Evolutionary conservation across 2,329 filamentous ascomycete genomes (phyloP).

Genomic region (Nothophaeocryptopus gaeumannii): DNA sequence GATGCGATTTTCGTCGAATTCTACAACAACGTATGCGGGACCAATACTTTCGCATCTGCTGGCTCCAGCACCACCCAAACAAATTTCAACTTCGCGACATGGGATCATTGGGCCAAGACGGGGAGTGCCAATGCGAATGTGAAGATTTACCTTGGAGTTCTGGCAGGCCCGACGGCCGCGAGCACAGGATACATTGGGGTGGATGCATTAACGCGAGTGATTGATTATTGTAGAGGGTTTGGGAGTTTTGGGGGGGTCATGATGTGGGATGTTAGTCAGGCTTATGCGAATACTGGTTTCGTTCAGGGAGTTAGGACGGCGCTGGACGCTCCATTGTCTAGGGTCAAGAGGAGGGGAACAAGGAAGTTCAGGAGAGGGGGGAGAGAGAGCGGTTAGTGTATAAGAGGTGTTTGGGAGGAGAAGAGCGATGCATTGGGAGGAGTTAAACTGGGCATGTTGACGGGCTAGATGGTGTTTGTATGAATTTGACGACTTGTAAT

Average conservation of each 20-base stretch:
- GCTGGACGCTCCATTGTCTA: no score
- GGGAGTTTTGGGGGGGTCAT: slow-evolving; percentile 42
- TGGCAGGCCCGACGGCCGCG: slow-evolving; percentile 35
- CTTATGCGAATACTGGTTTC: slow-evolving; percentile 32
- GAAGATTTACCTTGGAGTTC: slow-evolving; percentile 38
- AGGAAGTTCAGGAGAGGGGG: no score
- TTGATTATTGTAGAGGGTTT: slow-evolving; percentile 32
- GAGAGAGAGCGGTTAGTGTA: no score
- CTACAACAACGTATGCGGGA: slow-evolving; percentile 49
- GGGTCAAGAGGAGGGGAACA: no score
- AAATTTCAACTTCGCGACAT: slow-evolving; percentile 42
- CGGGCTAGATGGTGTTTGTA: no score
- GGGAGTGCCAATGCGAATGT: slow-evolving; percentile 24
- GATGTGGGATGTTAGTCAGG: slow-evolving; percentile 52
- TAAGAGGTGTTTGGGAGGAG: no score
- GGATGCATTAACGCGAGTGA: slow-evolving; percentile 29
- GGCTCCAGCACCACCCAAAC: slow-evolving; percentile 52
- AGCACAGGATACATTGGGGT: slow-evolving; percentile 34
- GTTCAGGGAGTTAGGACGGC: slow-evolving; percentile 23
- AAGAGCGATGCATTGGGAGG: no score
- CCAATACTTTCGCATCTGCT: slow-evolving; percentile 34
- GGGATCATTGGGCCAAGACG: slow-evolving; percentile 44
- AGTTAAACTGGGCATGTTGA: no score
- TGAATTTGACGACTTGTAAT: no score
- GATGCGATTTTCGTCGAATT: slow-evolving; percentile 45